Percentiles rank a stretch among this genome's conserved stretches.
phyloP scores from a whole-genome alignment of 768 basidiomycete species.

The Dioszegia hungarica region DNA sequence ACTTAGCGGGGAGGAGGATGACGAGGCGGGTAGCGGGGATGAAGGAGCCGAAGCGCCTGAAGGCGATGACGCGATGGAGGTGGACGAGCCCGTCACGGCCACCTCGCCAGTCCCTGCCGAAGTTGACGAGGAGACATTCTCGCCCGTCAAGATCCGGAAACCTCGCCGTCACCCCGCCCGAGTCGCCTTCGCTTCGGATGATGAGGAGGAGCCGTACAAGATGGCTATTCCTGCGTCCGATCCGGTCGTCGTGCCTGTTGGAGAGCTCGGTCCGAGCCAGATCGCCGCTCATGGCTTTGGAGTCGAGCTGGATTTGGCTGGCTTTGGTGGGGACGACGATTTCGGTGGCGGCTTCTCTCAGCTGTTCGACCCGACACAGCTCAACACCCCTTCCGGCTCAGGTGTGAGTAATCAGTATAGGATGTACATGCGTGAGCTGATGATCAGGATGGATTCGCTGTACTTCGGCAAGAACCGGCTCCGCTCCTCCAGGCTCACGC shows the following conservation, averaged over 20 bases:
- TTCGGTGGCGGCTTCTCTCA: constrained; percentile 44
- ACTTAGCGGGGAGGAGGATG: constrained; percentile 13
- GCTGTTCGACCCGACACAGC: constrained; percentile 43
- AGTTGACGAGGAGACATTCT: not conserved
- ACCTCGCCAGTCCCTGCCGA: not conserved
- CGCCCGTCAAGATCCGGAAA: not conserved
- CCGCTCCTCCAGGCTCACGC: constrained; percentile 28
- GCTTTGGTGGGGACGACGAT: constrained; percentile 17
- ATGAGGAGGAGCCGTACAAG: constrained; percentile 16
- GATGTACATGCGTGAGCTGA: constrained; percentile 1
- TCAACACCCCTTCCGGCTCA: not conserved
- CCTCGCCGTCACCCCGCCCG: not conserved
- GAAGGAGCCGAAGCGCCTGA: not conserved
- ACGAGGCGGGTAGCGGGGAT: not conserved
- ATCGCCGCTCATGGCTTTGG: not conserved
- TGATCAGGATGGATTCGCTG: constrained; percentile 21
- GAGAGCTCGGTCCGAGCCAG: not conserved
- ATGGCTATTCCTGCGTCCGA: not conserved
- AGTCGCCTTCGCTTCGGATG: constrained; percentile 21
- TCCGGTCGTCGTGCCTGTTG: constrained; percentile 6
- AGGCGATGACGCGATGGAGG: not conserved
- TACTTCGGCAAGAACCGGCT: constrained; percentile 9
- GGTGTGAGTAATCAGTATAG: not conserved
- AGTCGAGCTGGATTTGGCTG: constrained; percentile 19
- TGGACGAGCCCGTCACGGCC: not conserved